phyloP scores from a whole-genome alignment of 2,329 filamentous ascomycete species.

The Torrubiella hemipterigena region DNA sequence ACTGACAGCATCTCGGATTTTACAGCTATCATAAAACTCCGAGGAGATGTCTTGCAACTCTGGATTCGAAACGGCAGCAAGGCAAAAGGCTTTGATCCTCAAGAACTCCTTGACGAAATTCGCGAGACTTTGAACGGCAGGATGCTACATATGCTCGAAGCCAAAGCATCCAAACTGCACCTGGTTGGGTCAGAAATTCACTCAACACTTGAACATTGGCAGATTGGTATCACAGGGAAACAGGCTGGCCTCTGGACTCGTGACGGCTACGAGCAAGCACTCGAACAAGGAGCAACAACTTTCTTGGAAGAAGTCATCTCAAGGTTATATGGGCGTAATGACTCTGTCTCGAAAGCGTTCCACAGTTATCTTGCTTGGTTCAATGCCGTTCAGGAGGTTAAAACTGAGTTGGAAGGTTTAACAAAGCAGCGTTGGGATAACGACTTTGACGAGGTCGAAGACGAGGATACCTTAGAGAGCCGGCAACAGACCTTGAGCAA shows the following conservation, averaged over 20 bases:
- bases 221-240: conserved; percentile 35
- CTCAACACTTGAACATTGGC: conserved; percentile 49
- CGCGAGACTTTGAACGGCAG: conserved; percentile 58
- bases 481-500: conserved; percentile 57
- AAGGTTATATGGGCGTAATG: conserved; percentile 60
- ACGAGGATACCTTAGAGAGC: conserved; percentile 57
- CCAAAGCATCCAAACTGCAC: conserved; percentile 51
- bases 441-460: conserved; percentile 60
- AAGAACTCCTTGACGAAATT: conserved; percentile 55
- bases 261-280: conserved; percentile 50
- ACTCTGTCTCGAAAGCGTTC: conserved; percentile 49
- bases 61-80: conserved; percentile 62
- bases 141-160: conserved; percentile 49
- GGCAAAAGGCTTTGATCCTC: conserved; percentile 54
- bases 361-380: conserved; percentile 62
- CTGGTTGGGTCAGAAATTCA: conserved; percentile 54
- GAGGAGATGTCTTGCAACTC: conserved; percentile 57
- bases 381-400: conserved; percentile 56
- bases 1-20: conserved; percentile 53
- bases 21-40: conserved; percentile 54
- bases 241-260: conserved; percentile 55
- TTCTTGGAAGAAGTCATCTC: conserved; percentile 62
- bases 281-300: conserved; percentile 48
- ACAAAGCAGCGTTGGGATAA: conserved; percentile 63
- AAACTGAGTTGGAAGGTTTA: conserved; percentile 50